Conservation (phyloP, 2,329 filamentous ascomycete genomes). For the Sporothrix dimorphospora region DNA sequence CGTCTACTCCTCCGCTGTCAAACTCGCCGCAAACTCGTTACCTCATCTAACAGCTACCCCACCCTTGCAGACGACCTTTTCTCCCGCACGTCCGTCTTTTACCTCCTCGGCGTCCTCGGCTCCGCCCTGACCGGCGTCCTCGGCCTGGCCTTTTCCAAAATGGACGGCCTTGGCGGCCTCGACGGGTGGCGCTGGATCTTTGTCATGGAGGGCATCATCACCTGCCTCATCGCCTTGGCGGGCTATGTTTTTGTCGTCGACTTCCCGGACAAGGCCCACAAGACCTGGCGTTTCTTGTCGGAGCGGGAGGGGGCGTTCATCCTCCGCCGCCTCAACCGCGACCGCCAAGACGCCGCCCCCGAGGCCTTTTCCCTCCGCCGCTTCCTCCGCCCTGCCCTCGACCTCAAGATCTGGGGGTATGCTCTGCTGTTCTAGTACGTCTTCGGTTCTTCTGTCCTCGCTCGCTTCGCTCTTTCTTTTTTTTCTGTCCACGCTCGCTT, state of each 20-base stretch:
- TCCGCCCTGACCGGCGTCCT: neutral
- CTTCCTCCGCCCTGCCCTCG: neutral
- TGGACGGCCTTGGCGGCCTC: constrained; percentile 5
- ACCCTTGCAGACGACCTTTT: neutral
- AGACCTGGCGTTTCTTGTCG: neutral
- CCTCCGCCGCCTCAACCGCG: constrained; percentile 13
- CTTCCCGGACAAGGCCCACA: constrained; percentile 11
- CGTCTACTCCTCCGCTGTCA: too few relatives aligned
- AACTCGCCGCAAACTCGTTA: too few relatives aligned
- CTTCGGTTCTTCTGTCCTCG: neutral
- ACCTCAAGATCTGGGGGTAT: constrained; percentile 11
- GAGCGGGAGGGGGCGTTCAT: constrained; percentile 4
- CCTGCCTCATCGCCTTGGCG: neutral
- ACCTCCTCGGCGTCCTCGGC: constrained; percentile 2
- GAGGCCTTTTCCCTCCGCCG: neutral
- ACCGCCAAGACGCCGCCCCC: neutral
- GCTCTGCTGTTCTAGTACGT: constrained; percentile 15
- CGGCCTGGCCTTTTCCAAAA: constrained; percentile 10
- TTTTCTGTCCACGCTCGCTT: neutral
- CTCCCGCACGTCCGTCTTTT: constrained; percentile 15
- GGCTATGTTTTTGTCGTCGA: constrained; percentile 4
- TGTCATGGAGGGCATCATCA: constrained; percentile 13
- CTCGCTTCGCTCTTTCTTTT: neutral
- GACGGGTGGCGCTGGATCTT: constrained; percentile 18
- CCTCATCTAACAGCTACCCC: neutral